Evolutionary conservation across 257 asterid species (phyloP), one percentile per base, ranked within the genome.

Genomic region (Scutellaria barbata): DNA sequence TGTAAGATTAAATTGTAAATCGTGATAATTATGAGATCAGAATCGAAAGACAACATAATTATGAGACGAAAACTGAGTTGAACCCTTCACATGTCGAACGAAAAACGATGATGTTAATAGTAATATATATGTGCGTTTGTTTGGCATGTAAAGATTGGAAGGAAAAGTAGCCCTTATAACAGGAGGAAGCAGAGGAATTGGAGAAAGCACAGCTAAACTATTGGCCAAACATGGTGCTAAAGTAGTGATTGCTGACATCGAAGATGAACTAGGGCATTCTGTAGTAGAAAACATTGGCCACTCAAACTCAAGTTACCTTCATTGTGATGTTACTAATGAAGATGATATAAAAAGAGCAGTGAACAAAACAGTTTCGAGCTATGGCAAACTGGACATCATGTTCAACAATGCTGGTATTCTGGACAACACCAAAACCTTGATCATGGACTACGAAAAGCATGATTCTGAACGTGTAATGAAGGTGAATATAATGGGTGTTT

Each of bases 81-180:
- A n/a, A n/a, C n/a, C n/a, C n/a, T n/a, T n/a, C n/a, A n/a, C n/a
- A n/a, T n/a, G n/a, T n/a, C n/a, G n/a, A n/a, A n/a, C n/a, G n/a
- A n/a, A n/a, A n/a, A n/a, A n/a, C n/a, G n/a, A n/a, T n/a, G n/a
- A n/a, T n/a, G n/a, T n/a, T n/a, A n/a, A n/a, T n/a, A n/a, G n/a
- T n/a, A n/a, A n/a, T n/a, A n/a, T n/a, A n/a, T n/a, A n/a, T n/a
- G 25, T 2, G 25, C 25, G 25, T 20, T 20, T 20, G 25, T 20
- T 20, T 20, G 25, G 25, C 25, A 41, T 41, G 10, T 22, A 25
- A 14, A 88, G 92, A 64, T 80, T 89, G 4, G 89, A 78, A 68
- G 96, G 96, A 12, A 89, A 89, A 73, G 89, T 89, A 1, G 92
- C 89, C 1, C 72, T 86, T 3, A 73, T 89, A 63, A 86, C 92